Evolutionary conservation across 192 early-diverging fungal species (phyloP), one percentile per base, ranked within the genome.

Genomic region (Pilaira anomala): DNA sequence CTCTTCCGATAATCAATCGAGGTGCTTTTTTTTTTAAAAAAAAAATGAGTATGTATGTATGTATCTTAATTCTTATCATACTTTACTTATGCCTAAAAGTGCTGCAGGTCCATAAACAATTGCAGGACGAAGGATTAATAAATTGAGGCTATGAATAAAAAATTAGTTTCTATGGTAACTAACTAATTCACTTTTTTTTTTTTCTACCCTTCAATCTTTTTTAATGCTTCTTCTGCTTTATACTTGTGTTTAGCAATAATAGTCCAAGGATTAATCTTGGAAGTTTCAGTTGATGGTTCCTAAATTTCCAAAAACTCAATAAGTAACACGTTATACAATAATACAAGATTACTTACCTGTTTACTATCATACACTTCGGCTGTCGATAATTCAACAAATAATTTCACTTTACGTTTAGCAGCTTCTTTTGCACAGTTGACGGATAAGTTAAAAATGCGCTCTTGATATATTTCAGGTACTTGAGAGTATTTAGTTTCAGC

Each of bases 401-500:
- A 81, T 48, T 88, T 88, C 28, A 85, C 84, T 1, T 81, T 76
- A 24, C 85, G 69, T 71, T 89, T 87, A 42, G 85, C 87, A 8
- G 94, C 95, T 63, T 96, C 92, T 66, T 85, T 82, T 19, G 87
- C 95, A 39, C 92, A 87, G n/a, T 80, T 77, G 29, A 87, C 78
- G 8, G 91, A 85, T 9, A 97, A 69, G 52, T 82, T 78, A 53
- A 74, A 82, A 25, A 92, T 84, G 16, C 89, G 85, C 52, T 95
- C 91, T 46, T 94, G 84, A 65, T 95, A 95, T 24, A 95, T 76
- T 60, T 86, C 86, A 14, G 88, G 80, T 0, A 87, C 74, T 69
- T 93, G 93, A 0, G 91, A 91, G 77, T 95, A 98, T 68, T 96
- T 96, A 53, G 87, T 91, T 72, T 98, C 96, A 18, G 87, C 87